Evolutionary conservation across 1,284 basidiomycete genomes (phyloP).

Genomic region (Tilletia caries): DNA sequence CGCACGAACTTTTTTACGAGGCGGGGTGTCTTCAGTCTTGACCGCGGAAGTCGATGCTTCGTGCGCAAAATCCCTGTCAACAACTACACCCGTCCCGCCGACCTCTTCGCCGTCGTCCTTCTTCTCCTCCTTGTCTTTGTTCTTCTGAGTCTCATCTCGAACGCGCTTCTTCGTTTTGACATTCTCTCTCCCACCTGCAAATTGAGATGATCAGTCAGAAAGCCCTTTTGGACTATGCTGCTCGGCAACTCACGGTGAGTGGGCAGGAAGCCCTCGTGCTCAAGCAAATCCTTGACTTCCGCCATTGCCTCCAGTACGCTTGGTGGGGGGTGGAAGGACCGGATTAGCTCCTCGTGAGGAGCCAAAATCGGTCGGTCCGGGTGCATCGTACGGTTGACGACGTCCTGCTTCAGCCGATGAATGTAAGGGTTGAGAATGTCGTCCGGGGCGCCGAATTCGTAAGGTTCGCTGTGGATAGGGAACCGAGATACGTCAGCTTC

Average conservation of each 20-base stretch:
- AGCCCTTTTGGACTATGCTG: not conserved
- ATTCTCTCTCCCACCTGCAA: not conserved
- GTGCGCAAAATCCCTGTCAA: too few species aligned
- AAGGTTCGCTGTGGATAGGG: slow-evolving; percentile 15
- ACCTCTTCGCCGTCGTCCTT: not conserved
- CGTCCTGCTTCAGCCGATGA: slow-evolving; percentile 3
- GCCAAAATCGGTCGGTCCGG: not conserved
- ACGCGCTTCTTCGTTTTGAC: not conserved
- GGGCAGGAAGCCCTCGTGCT: not conserved
- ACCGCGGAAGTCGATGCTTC: too few species aligned
- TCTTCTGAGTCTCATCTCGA: not conserved
- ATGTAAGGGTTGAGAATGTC: slow-evolving; percentile 15
- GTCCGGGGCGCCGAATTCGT: not conserved
- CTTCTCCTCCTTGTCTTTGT: not conserved
- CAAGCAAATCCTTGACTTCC: not conserved
- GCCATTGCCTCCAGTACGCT: slow-evolving; percentile 1
- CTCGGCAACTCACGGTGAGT: not conserved
- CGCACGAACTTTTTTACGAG: too few species aligned
- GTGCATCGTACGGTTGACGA: not conserved
- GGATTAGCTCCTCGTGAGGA: not conserved
- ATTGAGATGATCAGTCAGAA: not conserved
- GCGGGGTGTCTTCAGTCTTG: too few species aligned
- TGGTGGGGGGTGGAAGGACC: slow-evolving; percentile 4
- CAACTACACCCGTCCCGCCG: not conserved
- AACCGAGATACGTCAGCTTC: slow-evolving; percentile 15